Base-by-base conservation (phyloP, 352 stramenopile genomes). In the Globisporangium orthogonon region DNA sequence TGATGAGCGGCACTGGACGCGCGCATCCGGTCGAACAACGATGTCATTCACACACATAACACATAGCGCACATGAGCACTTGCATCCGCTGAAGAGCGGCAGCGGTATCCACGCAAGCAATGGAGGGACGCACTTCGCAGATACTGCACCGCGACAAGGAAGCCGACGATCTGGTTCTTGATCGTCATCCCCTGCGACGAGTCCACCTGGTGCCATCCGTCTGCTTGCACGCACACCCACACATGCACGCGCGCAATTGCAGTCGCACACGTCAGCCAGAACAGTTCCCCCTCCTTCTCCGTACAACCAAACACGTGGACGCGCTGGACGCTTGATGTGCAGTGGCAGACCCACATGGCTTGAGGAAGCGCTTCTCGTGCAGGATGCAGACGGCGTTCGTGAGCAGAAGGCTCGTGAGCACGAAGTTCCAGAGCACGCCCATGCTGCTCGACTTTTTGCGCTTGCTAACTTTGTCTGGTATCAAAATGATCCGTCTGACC, bases 361-460 rank as follows among this genome's bases (percentile, higher is more conserved):
- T 80, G 51, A 95, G 71, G 65, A 95, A 95, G 50, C 86, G 78
- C 75, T 92, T 92, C 60, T 95, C 86, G 57, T 95, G 80, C 52
- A 95, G 71, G 56, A 95, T 91, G 60, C 83, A 89, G 54, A 95
- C 76, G 35, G 82, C 82, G 66, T 95, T 95, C 7, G 84, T 88
- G 52, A 92, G 81, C 67, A 95, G 56, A 54, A 95, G 65, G 44
- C 83, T 94, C 66, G 86, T 85, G 37, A 93, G 79, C 65, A 95
- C 78, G 63, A 95, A 89, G 68, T 94, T 89, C 86, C 86, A 95
- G 55, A 95, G 67, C 50, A 91, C 82, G 51, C 84, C 79, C 85
- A 95, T 95, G 29, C 23, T 23, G 23, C 23, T 23, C 23, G 23
- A 23, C 23, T 23, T 23, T 23, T 23, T 23, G 23, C 23, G 23